A percentile compares a stretch with the other conserved stretches of the same genome.
Evolutionary conservation across 1,139 yeast genomes (phyloP).

Genomic region (Lodderomyces theae): DNA sequence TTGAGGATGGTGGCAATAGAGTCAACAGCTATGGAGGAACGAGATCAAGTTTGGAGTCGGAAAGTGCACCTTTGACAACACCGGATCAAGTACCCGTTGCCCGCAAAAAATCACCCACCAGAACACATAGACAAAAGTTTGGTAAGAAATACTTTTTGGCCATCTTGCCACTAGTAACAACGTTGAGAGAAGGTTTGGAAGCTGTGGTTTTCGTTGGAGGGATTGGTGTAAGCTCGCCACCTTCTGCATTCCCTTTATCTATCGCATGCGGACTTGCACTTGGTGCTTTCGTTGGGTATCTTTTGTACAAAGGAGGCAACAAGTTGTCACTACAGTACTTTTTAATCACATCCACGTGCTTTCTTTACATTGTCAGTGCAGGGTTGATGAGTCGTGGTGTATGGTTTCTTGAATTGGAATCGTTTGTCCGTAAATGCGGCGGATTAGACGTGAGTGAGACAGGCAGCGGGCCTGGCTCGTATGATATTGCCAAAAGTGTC

Average conservation of each 20-base stretch:
- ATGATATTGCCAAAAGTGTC: conserved; percentile 71
- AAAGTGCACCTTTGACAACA: conserved; percentile 14
- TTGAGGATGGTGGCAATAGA: background rate
- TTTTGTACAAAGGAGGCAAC: conserved; percentile 43
- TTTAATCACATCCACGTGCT: conserved; percentile 40
- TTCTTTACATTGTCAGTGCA: conserved; percentile 43
- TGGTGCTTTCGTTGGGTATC: conserved; percentile 34
- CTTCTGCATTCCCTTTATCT: conserved; percentile 39
- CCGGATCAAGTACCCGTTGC: conserved; percentile 2
- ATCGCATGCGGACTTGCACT: conserved; percentile 34
- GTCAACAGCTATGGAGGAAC: conserved; percentile 13
- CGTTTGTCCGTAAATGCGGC: conserved; percentile 60
- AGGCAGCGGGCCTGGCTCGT: conserved; percentile 94
- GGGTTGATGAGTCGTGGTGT: conserved; percentile 61
- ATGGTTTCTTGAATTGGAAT: conserved; percentile 82
- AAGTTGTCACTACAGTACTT: conserved; percentile 41
- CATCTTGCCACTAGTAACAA: conserved; percentile 43
- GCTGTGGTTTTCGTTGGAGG: conserved; percentile 51
- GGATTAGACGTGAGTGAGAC: conserved; percentile 88
- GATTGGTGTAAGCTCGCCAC: conserved; percentile 42
- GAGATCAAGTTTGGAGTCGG: conserved; percentile 15
- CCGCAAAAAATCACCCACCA: background rate
- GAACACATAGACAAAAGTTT: conserved; percentile 13
- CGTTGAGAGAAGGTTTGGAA: conserved; percentile 47
- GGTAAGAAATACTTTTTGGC: conserved; percentile 37